Evolutionary conservation across 139 green algal genomes (phyloP).

Genomic region (Chlorella sp.): DNA sequence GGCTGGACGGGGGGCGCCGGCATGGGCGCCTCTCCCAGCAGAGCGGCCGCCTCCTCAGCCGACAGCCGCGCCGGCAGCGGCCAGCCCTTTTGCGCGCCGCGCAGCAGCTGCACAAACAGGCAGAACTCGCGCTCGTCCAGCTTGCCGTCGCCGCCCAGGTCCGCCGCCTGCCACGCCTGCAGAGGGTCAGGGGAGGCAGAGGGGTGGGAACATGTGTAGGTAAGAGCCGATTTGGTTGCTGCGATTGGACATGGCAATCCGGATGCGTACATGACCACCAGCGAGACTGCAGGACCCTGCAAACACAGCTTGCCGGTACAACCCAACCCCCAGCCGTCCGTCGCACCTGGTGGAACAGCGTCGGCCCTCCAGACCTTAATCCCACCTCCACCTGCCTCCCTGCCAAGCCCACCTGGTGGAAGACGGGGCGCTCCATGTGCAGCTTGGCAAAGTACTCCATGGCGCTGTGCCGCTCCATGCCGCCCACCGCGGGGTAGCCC

Average conservation of each 20-base stretch:
- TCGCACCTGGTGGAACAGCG: too few relatives aligned
- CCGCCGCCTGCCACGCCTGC: constrained; percentile 9
- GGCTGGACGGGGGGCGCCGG: not conserved
- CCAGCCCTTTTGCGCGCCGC: constrained; percentile 15
- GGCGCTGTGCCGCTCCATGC: constrained; percentile 21
- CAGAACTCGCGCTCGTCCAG: constrained; percentile 37
- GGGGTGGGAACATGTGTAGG: not conserved
- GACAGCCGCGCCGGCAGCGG: constrained; percentile 9
- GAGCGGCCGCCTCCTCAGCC: not conserved
- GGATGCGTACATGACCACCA: too few relatives aligned
- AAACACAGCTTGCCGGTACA: too few relatives aligned
- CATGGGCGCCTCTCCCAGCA: constrained; percentile 28
- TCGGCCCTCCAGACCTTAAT: too few relatives aligned
- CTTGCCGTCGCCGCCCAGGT: constrained; percentile 4
- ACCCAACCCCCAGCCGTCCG: too few relatives aligned
- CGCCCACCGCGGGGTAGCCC: constrained; percentile 18
- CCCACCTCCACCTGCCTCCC: too few relatives aligned
- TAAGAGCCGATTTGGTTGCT: not conserved
- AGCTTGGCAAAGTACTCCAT: constrained; percentile 36
- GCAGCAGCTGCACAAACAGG: constrained; percentile 43
- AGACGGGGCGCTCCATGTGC: constrained; percentile 2
- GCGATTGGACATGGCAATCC: too few relatives aligned
- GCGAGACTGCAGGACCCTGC: too few relatives aligned
- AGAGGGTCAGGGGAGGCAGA: not conserved
- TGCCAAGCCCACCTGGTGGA: too few relatives aligned